phyloP scores from a whole-genome alignment of 345 rosid genomes.

The Syzygium aqueum region DNA sequence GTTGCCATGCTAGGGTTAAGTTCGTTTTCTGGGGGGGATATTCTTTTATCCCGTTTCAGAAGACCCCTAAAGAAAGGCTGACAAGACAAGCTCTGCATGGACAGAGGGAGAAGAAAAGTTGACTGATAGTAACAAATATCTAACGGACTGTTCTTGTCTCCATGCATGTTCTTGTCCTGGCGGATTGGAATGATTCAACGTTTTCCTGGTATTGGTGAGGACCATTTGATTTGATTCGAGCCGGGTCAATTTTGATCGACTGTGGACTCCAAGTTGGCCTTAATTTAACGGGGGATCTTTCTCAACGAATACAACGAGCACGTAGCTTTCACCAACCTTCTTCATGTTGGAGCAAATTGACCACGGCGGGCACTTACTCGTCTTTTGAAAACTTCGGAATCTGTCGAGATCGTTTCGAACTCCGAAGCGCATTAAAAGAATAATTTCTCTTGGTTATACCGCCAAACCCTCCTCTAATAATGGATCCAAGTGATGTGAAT shows the following conservation, averaged over 20 bases:
- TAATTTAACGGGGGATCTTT: not conserved
- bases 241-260: not conserved
- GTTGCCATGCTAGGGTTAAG: not conserved
- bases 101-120: not conserved
- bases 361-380: not conserved
- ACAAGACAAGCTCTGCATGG: not conserved
- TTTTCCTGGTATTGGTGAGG: not conserved
- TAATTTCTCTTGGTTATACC: not conserved
- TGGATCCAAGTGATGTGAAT: not conserved
- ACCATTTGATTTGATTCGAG: not conserved
- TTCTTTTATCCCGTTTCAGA: not conserved
- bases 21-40: not conserved
- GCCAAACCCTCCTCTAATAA: not conserved
- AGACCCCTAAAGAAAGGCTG: not conserved
- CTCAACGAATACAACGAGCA: not conserved
- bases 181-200: not conserved
- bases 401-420: not conserved
- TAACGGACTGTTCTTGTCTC: not conserved
- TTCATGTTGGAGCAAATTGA: not conserved
- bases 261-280: not conserved
- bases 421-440: not conserved
- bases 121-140: not conserved
- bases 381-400: not conserved
- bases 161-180: not conserved
- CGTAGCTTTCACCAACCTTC: not conserved